Evolutionary conservation across 495 filamentous ascomycete genomes (phyloP), one percentile per base, ranked within the genome.

Genomic region (Filosporella fistucella): DNA sequence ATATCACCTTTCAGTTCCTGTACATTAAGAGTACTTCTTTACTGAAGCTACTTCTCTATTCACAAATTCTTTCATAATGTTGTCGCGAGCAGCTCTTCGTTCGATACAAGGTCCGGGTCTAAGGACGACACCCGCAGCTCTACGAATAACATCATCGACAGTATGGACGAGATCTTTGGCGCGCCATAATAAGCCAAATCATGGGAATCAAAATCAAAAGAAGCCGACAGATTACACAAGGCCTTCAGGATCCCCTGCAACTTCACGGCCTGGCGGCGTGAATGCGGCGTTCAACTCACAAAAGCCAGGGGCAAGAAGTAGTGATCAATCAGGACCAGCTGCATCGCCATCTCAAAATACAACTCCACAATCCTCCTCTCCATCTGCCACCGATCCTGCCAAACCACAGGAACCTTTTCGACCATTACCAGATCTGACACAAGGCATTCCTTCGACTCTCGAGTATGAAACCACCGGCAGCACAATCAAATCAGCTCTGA

Each of bases 371-470:
- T 58, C 65, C 56, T 39, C 56, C 21, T 45, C 49, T 32, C 43
- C 54, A 29, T 52, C 59, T 20, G 36, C 60, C 22, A 42, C 44
- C 21, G 55, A 58, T 30, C 37, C 47, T 14, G 48, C 63, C 34
- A 60, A 69, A 34, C 51, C 67, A 20, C 56, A 65, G 59, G 61
- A 65, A 33, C 62, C 72, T 48, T 62, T 68, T 2, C 67, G 76
- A 56, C 82, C 84, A 16, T 74, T 96, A 14, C 90, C 90, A 46
- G 89, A 96, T 60, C 77, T 96, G 18, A 91, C 87, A 7, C 84
- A 91, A 61, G 90, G 90, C 53, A 93, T 96, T 48, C 90, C 90
- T 0, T 95, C 89, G 16, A 95, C 89, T 14, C 71, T 95, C 26
- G 87, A 93, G 59, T 78, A 85, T 51, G 80, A 86, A 63, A 76